phyloP scores from a whole-genome alignment of 805 yeast genomes.

The Metschnikowia proteae region DNA sequence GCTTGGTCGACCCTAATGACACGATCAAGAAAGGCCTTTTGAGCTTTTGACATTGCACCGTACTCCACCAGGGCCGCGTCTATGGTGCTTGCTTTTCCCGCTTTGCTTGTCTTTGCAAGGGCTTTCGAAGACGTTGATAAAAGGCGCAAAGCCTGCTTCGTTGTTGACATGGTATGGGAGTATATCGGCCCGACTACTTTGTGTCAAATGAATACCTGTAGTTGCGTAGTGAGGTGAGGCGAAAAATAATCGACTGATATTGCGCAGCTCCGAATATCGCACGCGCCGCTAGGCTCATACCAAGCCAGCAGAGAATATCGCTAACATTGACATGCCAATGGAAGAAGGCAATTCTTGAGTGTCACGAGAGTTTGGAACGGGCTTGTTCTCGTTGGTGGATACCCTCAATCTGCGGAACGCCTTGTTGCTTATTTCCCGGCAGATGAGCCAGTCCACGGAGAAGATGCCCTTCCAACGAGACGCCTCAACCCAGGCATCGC shows the following conservation, averaged over 20 bases:
- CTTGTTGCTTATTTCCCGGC: conserved; percentile 50
- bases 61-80: conserved; percentile 21
- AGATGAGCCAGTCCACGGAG: conserved; percentile 49
- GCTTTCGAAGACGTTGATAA: conserved; percentile 4
- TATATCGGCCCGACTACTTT: background rate
- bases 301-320: conserved; percentile 29
- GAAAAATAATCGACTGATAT: conserved; percentile 3
- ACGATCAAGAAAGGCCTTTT: conserved; percentile 66
- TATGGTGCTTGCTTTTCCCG: background rate
- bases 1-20: conserved; percentile 94
- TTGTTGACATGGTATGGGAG: background rate
- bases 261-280: conserved; percentile 1
- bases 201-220: background rate
- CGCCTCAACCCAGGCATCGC: conserved; percentile 45
- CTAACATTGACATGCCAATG: conserved; percentile 46
- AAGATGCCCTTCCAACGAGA: conserved; percentile 52
- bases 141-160: background rate
- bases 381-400: conserved; percentile 44
- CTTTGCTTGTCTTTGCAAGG: conserved; percentile 7
- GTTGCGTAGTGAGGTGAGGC: background rate
- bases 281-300: background rate
- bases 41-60: conserved; percentile 48
- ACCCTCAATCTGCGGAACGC: conserved; percentile 44
- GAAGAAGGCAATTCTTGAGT: conserved; percentile 54
- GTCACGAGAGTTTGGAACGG: conserved; percentile 59